Base-by-base conservation (phyloP, 345 rosid species). In the Pugionium dolabratum region DNA sequence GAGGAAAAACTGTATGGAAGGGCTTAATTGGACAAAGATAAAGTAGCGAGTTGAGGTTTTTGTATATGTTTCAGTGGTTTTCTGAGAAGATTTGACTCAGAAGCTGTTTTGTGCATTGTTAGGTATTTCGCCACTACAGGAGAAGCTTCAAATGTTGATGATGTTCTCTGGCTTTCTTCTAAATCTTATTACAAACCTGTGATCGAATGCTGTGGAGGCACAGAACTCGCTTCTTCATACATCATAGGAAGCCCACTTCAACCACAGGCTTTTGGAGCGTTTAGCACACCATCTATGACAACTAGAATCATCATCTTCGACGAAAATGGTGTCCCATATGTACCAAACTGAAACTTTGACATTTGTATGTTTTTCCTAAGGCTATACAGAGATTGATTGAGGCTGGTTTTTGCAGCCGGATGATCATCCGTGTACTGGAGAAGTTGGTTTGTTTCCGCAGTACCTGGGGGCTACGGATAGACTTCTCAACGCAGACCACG, bases 91-190 rank as follows among this genome's bases (percentile, higher is more conserved):
- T 33, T 34, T 60, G 55, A 10, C 52, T 18, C n/a, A 33, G 28
- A 48, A 34, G 60, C 30, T 49, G 9, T 36, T 47, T 47, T 64
- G 60, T 55, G 31, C n/a, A 36, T 46, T 29, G 63, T 48, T 79
- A 92, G 98, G 67, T 45, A 66, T 39, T 83, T 87, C 69, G 81
- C 76, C 36, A 79, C 87, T 32, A 78, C 87, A 26, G 98, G 98
- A 44, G 98, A 93, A 82, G 74, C 94, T 62, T 93, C 98, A 10
- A 86, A 80, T 70, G 84, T 85, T 40, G 94, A 93, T 42, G 97
- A 93, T 34, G 94, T 84, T 79, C 96, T 93, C 42, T 93, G 97
- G 98, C 96, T 93, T 53, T 90, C 97, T 54, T 93, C 96, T 7
- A 86, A 79, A 78, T 70, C 94, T 37, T 81, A 76, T 70, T 90